Evolutionary conservation across 176 grass and related monocot species (phyloP), one percentile per base, ranked within the genome.

Genomic region (Carex scoparia): DNA sequence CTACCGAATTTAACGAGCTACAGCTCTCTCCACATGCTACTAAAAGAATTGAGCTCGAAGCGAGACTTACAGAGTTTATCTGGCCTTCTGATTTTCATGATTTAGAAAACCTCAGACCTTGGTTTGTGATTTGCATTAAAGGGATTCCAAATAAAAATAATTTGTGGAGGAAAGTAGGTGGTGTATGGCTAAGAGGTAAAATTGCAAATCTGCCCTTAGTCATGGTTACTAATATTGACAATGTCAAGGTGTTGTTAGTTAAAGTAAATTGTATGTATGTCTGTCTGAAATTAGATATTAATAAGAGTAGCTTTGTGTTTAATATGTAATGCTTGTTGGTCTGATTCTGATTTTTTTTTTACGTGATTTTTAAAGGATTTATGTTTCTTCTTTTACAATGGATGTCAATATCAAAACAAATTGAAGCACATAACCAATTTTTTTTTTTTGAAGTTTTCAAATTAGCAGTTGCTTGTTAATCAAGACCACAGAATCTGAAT

Each of bases 171-270:
- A 53, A 53, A 74, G 7, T 77, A 77, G 73, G 27, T 77, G 0
- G 56, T 56, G 27, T 56, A 31, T 14, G 46, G 72, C 46, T 76
- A 27, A 55, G 72, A 76, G 72, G 71, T 31, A 12, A 76, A 54
- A 30, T 53, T 76, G 35, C 10, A 53, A 75, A 28, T 30, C 19
- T 11, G 4, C 48, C 9, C 48, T 55, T 55, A 28, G 72, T 55
- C 72, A 32, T 76, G 27, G 11, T 55, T 55, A 56, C 49, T 56
- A 28, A 56, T 54, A 77, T 77, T 56, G 46, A 55, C 30, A 10
- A 74, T 77, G 73, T 77, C 49, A 77, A 77, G 46, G 49, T 77
- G 2, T 14, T 56, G 28, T 32, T 55, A 77, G 49, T 77, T 77
- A 77, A 55, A 53, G 11, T 54, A 54, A 76, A 28, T 15, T 77